Evolutionary conservation across 176 grass and related monocot genomes (phyloP).

Genomic region (Rhynchospora tenuis): DNA sequence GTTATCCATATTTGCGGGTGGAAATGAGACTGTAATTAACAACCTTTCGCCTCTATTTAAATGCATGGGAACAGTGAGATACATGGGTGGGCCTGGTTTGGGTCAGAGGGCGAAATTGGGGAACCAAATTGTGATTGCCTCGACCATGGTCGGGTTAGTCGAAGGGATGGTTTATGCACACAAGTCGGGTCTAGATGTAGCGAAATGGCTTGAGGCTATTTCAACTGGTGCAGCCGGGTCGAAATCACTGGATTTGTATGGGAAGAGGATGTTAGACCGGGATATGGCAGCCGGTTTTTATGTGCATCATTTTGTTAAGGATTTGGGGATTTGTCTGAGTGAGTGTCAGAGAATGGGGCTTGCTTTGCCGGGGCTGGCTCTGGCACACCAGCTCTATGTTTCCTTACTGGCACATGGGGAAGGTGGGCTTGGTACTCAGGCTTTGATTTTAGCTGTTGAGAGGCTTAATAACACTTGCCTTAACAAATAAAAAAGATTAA

Average conservation of each 20-base stretch:
- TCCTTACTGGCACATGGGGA: constrained; percentile 79
- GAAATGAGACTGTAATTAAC: constrained; percentile 42
- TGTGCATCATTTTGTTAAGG: constrained; percentile 92
- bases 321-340: constrained; percentile 85
- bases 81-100: constrained; percentile 78
- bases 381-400: constrained; percentile 81
- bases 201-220: constrained; percentile 91
- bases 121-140: constrained; percentile 90
- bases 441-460: constrained; percentile 70
- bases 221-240: constrained; percentile 84
- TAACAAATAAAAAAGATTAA: constrained; percentile 31
- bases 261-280: constrained; percentile 76
- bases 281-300: constrained; percentile 93
- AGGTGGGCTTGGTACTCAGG: constrained; percentile 75
- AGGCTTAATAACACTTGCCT: constrained; percentile 85
- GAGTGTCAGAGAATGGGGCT: constrained; percentile 95
- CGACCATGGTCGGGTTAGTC: constrained; percentile 93
- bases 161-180: constrained; percentile 94
- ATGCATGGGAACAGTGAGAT: constrained; percentile 68
- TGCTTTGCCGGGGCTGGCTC: constrained; percentile 76
- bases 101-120: constrained; percentile 85
- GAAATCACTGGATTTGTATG: constrained; percentile 69
- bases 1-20: constrained; percentile 86
- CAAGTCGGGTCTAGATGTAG: constrained; percentile 82
- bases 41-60: constrained; percentile 63